Percentiles rank a stretch among this genome's conserved stretches.
Conservation (phyloP, 176 grass and related monocot genomes). For the Cenchrus fungigraminus region DNA sequence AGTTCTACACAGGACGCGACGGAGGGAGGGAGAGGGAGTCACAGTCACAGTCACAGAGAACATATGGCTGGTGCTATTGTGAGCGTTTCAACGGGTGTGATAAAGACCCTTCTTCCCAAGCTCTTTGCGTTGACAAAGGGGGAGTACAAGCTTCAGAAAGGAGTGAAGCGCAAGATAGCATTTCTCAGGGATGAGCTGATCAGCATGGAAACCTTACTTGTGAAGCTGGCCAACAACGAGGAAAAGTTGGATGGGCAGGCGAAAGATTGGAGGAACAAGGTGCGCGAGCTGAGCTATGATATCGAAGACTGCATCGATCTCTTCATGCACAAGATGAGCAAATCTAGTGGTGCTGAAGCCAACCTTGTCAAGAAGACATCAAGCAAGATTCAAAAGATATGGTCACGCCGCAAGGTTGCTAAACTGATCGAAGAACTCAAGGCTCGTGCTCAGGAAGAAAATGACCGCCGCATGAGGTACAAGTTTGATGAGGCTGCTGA, state of each 20-base stretch:
- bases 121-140: not conserved
- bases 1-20: no score
- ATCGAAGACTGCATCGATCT: conserved; percentile 16
- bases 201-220: not conserved
- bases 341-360: no score
- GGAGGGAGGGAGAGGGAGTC: no score
- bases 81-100: not conserved
- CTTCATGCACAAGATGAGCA: not conserved
- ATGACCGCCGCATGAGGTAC: not conserved
- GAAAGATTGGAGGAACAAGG: not conserved
- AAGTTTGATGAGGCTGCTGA: not conserved
- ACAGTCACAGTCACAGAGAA: no score
- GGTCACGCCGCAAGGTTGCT: not conserved
- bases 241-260: not conserved
- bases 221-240: not conserved
- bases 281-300: conserved; percentile 3
- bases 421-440: not conserved
- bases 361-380: not conserved
- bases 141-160: not conserved
- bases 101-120: not conserved
- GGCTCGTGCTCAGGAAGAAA: not conserved
- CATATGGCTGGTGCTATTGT: not conserved
- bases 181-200: conserved; percentile 7
- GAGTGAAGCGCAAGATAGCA: not conserved
- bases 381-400: not conserved